A percentile compares a stretch with the other conserved stretches of the same genome.
Evolutionary conservation across 148 eudicot species (phyloP).

Genomic region (Persicaria tinctoria): DNA sequence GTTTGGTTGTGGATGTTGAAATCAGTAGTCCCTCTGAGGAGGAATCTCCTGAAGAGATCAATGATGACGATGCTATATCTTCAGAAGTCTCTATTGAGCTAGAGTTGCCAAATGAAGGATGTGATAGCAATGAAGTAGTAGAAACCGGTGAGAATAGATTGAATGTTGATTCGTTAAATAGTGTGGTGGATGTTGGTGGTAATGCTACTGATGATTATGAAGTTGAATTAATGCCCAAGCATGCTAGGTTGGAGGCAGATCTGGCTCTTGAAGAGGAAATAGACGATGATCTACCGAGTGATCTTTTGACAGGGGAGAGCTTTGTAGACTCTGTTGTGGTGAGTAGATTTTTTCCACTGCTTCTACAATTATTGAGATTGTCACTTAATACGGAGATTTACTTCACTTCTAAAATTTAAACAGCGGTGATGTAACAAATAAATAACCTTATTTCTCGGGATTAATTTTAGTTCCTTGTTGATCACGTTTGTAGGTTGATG

Average conservation of each 20-base stretch:
- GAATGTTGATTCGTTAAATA: conserved; percentile 8
- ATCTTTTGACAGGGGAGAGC: conserved; percentile 9
- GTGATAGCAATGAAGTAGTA: conserved; percentile 11
- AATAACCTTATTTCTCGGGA: not conserved
- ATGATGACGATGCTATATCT: conserved; percentile 9
- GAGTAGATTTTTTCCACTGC: conserved; percentile 13
- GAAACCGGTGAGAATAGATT: conserved; percentile 8
- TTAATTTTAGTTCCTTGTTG: not conserved
- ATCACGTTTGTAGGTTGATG: conserved; percentile 16
- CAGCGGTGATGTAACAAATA: not conserved
- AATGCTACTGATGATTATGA: conserved; percentile 11
- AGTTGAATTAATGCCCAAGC: conserved; percentile 19
- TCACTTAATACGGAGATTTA: too few relatives aligned
- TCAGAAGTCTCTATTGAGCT: conserved; percentile 8
- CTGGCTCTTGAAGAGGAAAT: conserved; percentile 26
- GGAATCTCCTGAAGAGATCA: conserved; percentile 10
- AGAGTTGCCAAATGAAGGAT: conserved; percentile 11
- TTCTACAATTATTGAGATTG: not conserved
- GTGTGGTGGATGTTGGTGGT: not conserved
- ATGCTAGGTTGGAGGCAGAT: conserved; percentile 26
- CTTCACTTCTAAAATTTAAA: not conserved
- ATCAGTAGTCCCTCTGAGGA: not conserved
- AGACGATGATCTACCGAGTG: conserved; percentile 14
- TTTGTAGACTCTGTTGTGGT: conserved; percentile 25
- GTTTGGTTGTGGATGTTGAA: not conserved